Base-by-base conservation (phyloP, 2,329 filamentous ascomycete species). In the Hymenoscyphus fructigenus region DNA sequence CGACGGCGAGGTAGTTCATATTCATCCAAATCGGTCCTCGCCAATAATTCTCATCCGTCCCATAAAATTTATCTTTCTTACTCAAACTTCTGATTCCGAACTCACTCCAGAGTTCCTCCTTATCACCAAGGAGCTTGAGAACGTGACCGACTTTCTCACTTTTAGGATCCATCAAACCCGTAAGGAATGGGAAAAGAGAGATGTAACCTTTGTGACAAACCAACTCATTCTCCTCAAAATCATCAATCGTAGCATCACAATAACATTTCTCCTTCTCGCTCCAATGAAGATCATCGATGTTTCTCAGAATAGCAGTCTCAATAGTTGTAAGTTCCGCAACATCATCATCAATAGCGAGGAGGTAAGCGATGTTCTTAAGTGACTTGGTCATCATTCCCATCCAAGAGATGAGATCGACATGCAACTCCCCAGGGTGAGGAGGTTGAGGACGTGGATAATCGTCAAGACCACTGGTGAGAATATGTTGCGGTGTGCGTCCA, bases 201-300 rank as follows among this genome's bases (percentile, higher is more conserved):
- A 98, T 88, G 75, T 99, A 99, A 23, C 95, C 95, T 79, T 96
- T 97, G 81, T 98, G 95, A 80, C 95, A 99, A 53, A 97, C 92
- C 23, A 95, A 88, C 41, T 84, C 78, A 73, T 92, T 89, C 79
- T 99, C 95, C 77, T 99, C 95, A 75, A 91, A 99, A 66, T 93
- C 93, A 73, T 99, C 94, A 66, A 99, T 91, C 0, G 92, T 97
- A 1, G 93, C 92, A 76, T 99, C 95, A 76, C 95, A 99, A 81
- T 93, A 99, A 67, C 90, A 91, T 64, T 91, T 88, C 3, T 89
- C 85, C 71, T 89, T 84, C 63, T 91, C 85, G 20, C 89, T 91
- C 95, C 95, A 99, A 79, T 99, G 95, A 47, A 99, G 84, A 75
- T 97, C 93, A 71, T 95, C 90, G 57, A 98, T 87, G 77, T 99